These are phyloP conservation scores for Yueomyces sp. DNA, from an alignment of 805 yeast species.

Conservation along the genomic window DNA sequence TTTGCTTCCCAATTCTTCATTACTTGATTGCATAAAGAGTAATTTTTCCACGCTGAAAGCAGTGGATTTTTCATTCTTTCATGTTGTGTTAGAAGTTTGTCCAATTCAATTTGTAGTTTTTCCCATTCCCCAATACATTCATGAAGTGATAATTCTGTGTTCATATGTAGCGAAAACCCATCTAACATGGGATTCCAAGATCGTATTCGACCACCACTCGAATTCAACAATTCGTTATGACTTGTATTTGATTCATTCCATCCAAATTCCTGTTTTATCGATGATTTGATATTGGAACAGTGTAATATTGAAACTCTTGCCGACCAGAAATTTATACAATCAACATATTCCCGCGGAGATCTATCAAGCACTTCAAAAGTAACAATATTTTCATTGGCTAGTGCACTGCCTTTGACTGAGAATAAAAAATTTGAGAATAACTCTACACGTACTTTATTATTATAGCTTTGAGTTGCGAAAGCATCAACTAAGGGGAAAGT, in stretches of 20 bases:
- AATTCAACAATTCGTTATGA: background rate
- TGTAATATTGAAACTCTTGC: slow-evolving; percentile 76
- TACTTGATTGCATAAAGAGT: slow-evolving; percentile 17
- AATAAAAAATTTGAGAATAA: background rate
- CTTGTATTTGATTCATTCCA: slow-evolving; percentile 34
- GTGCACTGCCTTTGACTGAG: background rate
- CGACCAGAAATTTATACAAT: slow-evolving; percentile 84
- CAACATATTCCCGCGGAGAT: slow-evolving; percentile 55
- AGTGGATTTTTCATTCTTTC: background rate
- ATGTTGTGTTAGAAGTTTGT: background rate
- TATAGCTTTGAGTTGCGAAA: background rate
- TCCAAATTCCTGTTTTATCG: slow-evolving; percentile 68
- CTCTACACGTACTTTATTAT: background rate
- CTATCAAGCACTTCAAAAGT: slow-evolving; percentile 20
- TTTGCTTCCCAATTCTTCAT: slow-evolving; percentile 32
- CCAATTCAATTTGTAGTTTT: background rate
- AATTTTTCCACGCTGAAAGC: slow-evolving; percentile 13
- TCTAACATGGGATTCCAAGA: slow-evolving; percentile 2
- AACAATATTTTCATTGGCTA: slow-evolving; percentile 35
- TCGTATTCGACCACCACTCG: slow-evolving; percentile 6
- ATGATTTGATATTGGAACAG: slow-evolving; percentile 47
- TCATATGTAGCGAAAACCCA: background rate
- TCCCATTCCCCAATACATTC: background rate
- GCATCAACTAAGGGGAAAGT: background rate
- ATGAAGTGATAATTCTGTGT: background rate